Conservation (phyloP, 768 basidiomycete species). For the Xanthoconium purpureum region DNA sequence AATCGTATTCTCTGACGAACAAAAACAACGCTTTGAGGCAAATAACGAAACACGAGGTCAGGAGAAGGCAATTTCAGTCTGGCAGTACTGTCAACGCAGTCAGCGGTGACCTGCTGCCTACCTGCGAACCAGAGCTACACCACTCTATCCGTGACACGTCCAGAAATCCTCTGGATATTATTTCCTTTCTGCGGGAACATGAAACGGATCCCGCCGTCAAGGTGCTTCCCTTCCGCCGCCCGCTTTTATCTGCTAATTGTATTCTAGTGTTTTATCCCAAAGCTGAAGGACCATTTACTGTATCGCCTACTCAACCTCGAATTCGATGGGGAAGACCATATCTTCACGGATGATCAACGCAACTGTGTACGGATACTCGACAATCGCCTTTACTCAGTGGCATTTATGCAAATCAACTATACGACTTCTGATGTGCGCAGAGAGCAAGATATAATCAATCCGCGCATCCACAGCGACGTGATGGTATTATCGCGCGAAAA, state of each 20-base stretch:
- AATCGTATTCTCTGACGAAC: constrained; percentile 35
- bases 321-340: background rate
- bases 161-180: background rate
- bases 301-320: constrained; percentile 4
- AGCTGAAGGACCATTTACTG: background rate
- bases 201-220: constrained; percentile 4
- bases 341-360: constrained; percentile 7
- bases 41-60: constrained; percentile 26
- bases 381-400: constrained; percentile 20
- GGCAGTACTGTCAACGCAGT: background rate
- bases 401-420: constrained; percentile 28
- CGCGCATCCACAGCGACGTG: constrained; percentile 10
- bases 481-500: constrained; percentile 22
- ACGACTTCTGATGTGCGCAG: constrained; percentile 31
- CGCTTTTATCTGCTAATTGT: background rate
- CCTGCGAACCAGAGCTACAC: background rate
- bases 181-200: background rate
- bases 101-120: background rate
- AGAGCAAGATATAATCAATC: constrained; percentile 22
- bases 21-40: constrained; percentile 31
- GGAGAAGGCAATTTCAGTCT: constrained; percentile 7
- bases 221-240: background rate
- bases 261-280: constrained; percentile 7
- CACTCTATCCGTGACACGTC: background rate
- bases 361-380: constrained; percentile 13